These are phyloP conservation scores for Citrus unshiu DNA, from an alignment of 345 rosid species.

Conservation along the genomic window DNA sequence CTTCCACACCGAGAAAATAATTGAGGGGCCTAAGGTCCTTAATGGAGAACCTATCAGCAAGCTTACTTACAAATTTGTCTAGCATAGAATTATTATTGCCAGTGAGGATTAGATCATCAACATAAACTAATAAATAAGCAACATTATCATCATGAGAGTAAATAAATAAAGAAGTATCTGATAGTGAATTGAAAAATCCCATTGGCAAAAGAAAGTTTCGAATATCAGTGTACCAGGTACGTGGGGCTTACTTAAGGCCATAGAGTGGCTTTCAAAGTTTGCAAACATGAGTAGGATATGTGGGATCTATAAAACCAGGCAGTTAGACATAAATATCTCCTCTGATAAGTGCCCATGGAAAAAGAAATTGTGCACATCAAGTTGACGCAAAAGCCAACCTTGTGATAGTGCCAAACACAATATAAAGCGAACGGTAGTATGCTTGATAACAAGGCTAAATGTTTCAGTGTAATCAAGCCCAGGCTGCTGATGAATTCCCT, in stretches of 20 bases:
- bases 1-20: background rate
- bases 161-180: background rate
- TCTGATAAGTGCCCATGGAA: background rate
- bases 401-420: background rate
- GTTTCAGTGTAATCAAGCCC: no score
- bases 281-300: background rate
- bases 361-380: slow-evolving; percentile 4
- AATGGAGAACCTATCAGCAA: background rate
- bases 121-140: background rate
- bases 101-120: background rate
- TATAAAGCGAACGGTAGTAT: background rate
- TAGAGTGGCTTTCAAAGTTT: background rate
- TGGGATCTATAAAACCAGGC: background rate
- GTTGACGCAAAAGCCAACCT: background rate
- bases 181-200: background rate
- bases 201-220: background rate
- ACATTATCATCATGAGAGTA: background rate
- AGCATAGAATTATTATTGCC: background rate
- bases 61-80: background rate
- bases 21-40: background rate
- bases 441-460: background rate
- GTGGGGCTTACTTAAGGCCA: background rate
- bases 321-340: background rate
- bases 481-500: no score
- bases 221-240: background rate